Evolutionary conservation across 164 flowering plant genomes (phyloP).

Genomic region (Liriodendron chinense): DNA sequence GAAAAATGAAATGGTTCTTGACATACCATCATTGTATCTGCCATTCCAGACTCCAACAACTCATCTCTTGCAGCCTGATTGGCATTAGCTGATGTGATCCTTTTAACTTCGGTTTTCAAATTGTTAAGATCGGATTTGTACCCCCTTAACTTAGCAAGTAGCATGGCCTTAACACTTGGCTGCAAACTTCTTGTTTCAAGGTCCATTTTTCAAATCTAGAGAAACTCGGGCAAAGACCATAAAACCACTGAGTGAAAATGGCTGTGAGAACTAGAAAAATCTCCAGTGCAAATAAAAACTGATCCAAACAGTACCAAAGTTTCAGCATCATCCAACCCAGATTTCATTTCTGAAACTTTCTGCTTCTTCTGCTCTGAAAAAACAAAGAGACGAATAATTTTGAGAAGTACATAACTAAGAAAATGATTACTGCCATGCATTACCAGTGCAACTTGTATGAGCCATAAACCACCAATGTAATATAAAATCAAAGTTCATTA

Average conservation of each 20-base stretch:
- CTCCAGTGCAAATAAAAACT: too few relatives aligned
- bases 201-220: constrained; percentile 84
- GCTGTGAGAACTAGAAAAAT: background rate
- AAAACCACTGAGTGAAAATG: background rate
- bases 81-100: constrained; percentile 47
- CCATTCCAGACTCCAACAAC: constrained; percentile 19
- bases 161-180: constrained; percentile 75
- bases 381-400: background rate
- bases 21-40: constrained; percentile 13
- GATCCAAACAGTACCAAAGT: constrained; percentile 47
- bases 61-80: constrained; percentile 25
- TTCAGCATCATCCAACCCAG: constrained; percentile 82
- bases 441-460: too few relatives aligned
- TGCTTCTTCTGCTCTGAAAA: constrained; percentile 80
- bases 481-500: too few relatives aligned
- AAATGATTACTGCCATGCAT: too few relatives aligned
- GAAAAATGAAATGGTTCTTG: background rate
- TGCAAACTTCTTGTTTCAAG: constrained; percentile 85
- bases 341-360: constrained; percentile 57
- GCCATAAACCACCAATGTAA: too few relatives aligned
- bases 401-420: too few relatives aligned
- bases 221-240: constrained; percentile 2
- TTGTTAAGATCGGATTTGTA: constrained; percentile 84
- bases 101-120: too few relatives aligned
- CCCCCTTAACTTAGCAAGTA: constrained; percentile 88